Base-by-base conservation (phyloP, 2,329 filamentous ascomycete genomes). In the Cytospora chrysosperma region DNA sequence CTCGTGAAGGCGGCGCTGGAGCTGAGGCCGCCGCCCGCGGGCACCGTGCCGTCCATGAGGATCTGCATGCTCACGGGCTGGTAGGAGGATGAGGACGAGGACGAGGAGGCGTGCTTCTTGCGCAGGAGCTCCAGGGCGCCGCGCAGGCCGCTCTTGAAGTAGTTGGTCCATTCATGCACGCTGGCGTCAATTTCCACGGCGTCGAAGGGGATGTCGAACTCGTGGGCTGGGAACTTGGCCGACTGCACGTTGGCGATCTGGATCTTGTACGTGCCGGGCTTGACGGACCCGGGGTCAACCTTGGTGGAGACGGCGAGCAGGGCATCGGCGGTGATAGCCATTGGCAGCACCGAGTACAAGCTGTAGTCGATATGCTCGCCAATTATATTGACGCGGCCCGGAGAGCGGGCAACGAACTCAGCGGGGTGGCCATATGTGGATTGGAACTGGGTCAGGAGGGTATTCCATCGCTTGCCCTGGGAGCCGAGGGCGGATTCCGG, bases 331-430 rank as follows among this genome's bases (percentile, higher is more conserved):
- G 91, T 92, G 69, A 98, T 93, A 67, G 94, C 95, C 87, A 97
- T 97, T 59, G 95, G 95, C 27, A 99, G 83, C 65, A 97, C 93
- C 70, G 95, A 89, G 81, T 98, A 99, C 24, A 99, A 86, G 17
- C 92, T 97, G 80, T 99, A 99, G 80, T 99, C 95, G 72, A 99
- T 97, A 80, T 99, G 95, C 83, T 99, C 95, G 76, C 95, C 95
- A 74, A 99, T 97, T 73, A 99, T 95, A 80, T 98, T 98, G 69
- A 99, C 95, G 69, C 95, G 87, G 65, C 95, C 95, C 1, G 95
- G 95, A 61, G 93, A 97, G 67, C 95, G 88, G 12, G 94, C 86
- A 24, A 98, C 87, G 72, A 97, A 97, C 64, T 90, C 84, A 47
- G 93, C 88, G 19, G 82, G 79, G 58, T 86, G 82, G 69, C 87